Evolutionary conservation across 768 basidiomycete genomes (phyloP).

Genomic region (Mycena albidolilacea): DNA sequence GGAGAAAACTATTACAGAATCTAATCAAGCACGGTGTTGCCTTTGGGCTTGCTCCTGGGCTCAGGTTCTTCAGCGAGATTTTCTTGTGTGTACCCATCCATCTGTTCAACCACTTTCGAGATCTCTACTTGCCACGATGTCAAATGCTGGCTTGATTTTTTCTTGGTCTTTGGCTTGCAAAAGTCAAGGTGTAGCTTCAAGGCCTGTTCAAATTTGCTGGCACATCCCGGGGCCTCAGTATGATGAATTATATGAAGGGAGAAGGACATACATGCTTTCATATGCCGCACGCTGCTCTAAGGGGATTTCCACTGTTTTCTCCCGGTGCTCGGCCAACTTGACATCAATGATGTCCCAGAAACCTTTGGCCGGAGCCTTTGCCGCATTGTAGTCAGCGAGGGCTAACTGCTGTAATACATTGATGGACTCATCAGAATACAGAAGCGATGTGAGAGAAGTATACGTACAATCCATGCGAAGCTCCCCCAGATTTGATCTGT

Average conservation of each 20-base stretch:
- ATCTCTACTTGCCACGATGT: not conserved
- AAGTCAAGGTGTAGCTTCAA: not conserved
- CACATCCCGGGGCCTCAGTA: not conserved
- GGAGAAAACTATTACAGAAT: not conserved
- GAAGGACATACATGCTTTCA: slow-evolving; percentile 8
- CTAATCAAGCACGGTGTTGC: not conserved
- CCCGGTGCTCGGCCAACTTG: not conserved
- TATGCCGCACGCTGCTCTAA: not conserved
- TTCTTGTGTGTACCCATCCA: slow-evolving; percentile 10
- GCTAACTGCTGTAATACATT: not conserved
- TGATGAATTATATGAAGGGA: not conserved
- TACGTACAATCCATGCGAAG: no score
- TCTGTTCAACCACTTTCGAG: slow-evolving; percentile 3
- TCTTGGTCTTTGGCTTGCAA: not conserved
- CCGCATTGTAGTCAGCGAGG: not conserved
- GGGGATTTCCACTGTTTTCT: not conserved
- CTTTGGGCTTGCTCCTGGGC: not conserved
- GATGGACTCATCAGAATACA: no score
- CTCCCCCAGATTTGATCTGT: no score
- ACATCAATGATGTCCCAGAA: slow-evolving; percentile 3
- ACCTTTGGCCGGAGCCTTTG: not conserved
- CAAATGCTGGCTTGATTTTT: not conserved
- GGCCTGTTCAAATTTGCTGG: slow-evolving; percentile 6
- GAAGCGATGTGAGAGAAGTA: no score
- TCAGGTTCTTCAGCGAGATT: slow-evolving; percentile 5